Evolutionary conservation across 345 rosid genomes (phyloP).

Genomic region (Gossypium mustelinum): DNA sequence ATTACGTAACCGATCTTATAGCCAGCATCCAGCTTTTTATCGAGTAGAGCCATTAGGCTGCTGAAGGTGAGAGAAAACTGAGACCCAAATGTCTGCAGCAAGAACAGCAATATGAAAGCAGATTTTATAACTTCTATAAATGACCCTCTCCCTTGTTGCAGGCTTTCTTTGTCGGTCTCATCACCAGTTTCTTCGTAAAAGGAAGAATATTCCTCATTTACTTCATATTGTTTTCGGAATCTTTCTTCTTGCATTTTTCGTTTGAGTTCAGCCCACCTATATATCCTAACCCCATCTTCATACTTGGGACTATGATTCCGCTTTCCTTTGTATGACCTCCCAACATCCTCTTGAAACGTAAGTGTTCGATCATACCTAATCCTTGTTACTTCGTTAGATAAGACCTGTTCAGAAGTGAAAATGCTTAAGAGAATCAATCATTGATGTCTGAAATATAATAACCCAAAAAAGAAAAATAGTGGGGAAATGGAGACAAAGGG

Average conservation of each 20-base stretch:
- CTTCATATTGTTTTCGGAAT: constrained; percentile 37
- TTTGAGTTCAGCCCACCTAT: constrained; percentile 63
- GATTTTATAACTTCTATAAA: constrained; percentile 57
- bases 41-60: constrained; percentile 57
- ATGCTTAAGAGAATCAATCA: not conserved
- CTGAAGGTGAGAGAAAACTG: constrained; percentile 61
- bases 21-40: constrained; percentile 68
- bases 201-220: constrained; percentile 23
- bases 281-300: constrained; percentile 45
- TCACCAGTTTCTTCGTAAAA: constrained; percentile 32
- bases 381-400: constrained; percentile 71
- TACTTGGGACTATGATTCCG: constrained; percentile 33
- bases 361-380: constrained; percentile 54
- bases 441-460: not conserved
- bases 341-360: constrained; percentile 34
- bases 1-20: constrained; percentile 75
- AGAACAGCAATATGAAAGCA: constrained; percentile 47
- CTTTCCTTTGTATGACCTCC: constrained; percentile 33
- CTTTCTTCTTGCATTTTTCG: constrained; percentile 39
- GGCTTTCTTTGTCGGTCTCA: constrained; percentile 30
- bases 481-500: not conserved
- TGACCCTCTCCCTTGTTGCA: constrained; percentile 47
- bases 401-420: constrained; percentile 42
- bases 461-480: not conserved
- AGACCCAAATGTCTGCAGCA: constrained; percentile 54